Evolutionary conservation across 2,329 filamentous ascomycete genomes (phyloP), one percentile per base, ranked within the genome.

Genomic region (Fusarium nelsonii): DNA sequence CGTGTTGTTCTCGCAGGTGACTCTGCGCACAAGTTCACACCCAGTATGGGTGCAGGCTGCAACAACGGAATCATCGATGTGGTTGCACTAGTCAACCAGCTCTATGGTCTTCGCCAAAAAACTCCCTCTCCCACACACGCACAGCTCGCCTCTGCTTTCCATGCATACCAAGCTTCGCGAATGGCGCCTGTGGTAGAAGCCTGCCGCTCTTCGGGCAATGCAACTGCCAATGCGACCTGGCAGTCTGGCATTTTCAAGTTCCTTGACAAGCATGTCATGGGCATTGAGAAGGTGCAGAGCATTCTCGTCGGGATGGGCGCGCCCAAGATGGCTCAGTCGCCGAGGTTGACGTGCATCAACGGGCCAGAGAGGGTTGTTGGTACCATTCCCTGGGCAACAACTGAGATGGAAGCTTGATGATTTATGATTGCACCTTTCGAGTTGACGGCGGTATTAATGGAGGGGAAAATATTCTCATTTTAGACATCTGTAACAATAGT

Each of bases 1-100:
- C 70, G 77, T 1, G 65, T 81, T 9, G 78, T 78, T 2, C 75
- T 82, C 1, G 74, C 69, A 0, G 80, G 80, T 0, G 80, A 82
- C 40, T 68, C 80, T 0, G 75, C 73, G 2, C 80, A 82, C 58
- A 81, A 81, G 40, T 77, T 78, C 51, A 81, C 79, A 0, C 78
- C 80, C 0, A 80, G 77, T 48, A 71, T 77, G 0, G 79, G 78
- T 0, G 70, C 74, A 1, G 79, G 79, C 1, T 76, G 76, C 37
- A 81, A 81, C 65, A 76, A 76, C 20, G 80, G 76, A 0, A 69
- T 81, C 2, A 73, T 78, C 34, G 78, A 80, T 15, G 57, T 78
- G 2, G 72, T 78, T 6, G 70, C 63, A 0, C 61, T 79, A 1
- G 64, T 65, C 51, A 79, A 79, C 50, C 65, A 69, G 11, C 70